These are phyloP conservation scores for Stemphylium beticola DNA, from an alignment of 2,329 filamentous ascomycete species.

Conservation along the genomic window DNA sequence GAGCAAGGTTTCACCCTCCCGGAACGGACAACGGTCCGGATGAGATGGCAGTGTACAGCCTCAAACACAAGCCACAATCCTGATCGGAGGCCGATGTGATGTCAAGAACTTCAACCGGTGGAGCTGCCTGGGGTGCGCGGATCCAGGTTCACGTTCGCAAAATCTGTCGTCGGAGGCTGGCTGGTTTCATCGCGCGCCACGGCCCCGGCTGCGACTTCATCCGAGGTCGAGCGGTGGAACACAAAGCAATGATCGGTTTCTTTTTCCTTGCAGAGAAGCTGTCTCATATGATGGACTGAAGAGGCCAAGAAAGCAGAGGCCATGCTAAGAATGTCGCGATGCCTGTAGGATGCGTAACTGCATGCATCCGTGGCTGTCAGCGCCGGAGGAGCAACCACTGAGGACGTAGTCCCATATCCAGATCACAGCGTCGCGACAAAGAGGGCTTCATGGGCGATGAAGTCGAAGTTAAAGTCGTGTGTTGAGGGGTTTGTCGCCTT, in stretches of 20 bases:
- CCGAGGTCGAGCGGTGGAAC: conserved; percentile 1
- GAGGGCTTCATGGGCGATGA: no score
- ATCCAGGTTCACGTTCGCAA: conserved; percentile 6
- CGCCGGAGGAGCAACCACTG: neutral
- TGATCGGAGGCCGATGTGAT: conserved; percentile 3
- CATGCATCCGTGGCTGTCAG: neutral
- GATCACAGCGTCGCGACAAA: no score
- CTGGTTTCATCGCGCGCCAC: conserved; percentile 5
- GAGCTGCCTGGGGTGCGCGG: neutral
- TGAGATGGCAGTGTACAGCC: conserved; percentile 8
- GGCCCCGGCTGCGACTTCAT: conserved; percentile 4
- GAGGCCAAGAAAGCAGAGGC: neutral
- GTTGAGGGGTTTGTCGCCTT: no score
- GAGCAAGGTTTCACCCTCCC: conserved; percentile 23
- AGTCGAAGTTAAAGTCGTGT: no score
- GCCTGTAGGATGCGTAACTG: neutral
- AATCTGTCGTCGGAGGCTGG: neutral
- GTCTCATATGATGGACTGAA: neutral
- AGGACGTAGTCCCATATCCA: no score
- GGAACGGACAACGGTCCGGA: conserved; percentile 7
- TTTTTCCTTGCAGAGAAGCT: neutral
- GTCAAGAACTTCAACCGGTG: conserved; percentile 1
- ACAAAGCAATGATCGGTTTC: neutral
- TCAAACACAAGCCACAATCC: conserved; percentile 11
- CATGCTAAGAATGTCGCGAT: neutral